Evolutionary conservation across 768 basidiomycete species (phyloP).

Genomic region (Stropharia rugosoannulata): DNA sequence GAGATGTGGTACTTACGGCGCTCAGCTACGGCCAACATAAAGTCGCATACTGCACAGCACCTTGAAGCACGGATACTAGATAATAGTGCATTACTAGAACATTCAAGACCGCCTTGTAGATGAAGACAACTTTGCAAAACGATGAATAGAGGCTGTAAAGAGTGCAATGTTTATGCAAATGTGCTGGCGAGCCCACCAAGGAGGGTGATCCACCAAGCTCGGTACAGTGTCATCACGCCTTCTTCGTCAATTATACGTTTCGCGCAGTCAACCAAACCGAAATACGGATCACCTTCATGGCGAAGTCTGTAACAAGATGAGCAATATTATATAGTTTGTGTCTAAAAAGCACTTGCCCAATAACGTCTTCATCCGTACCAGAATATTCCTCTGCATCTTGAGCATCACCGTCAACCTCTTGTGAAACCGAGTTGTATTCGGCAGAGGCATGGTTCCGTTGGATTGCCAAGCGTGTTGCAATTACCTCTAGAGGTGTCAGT

Average conservation of each 20-base stretch:
- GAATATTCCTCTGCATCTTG: slow-evolving; percentile 63
- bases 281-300: slow-evolving; percentile 77
- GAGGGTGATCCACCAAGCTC: slow-evolving; percentile 85
- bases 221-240: slow-evolving; percentile 69
- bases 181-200: slow-evolving; percentile 59
- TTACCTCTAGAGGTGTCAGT: slow-evolving; percentile 79
- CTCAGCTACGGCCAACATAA: too few species aligned
- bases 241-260: slow-evolving; percentile 81
- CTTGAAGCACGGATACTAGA: too few species aligned
- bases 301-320: slow-evolving; percentile 48
- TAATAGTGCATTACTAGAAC: too few species aligned
- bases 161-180: slow-evolving; percentile 31
- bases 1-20: too few species aligned
- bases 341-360: slow-evolving; percentile 53
- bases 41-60: too few species aligned
- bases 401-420: slow-evolving; percentile 68
- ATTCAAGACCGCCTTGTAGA: too few species aligned
- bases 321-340: slow-evolving; percentile 2
- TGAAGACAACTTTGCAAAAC: too few species aligned
- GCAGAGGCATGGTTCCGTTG: slow-evolving; percentile 81
- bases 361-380: slow-evolving; percentile 78
- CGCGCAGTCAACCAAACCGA: slow-evolving; percentile 70
- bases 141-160: background rate
- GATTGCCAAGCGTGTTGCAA: slow-evolving; percentile 74
- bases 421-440: slow-evolving; percentile 71